Base-by-base conservation (phyloP, 805 yeast species). In the Starmerella stigmatis region DNA sequence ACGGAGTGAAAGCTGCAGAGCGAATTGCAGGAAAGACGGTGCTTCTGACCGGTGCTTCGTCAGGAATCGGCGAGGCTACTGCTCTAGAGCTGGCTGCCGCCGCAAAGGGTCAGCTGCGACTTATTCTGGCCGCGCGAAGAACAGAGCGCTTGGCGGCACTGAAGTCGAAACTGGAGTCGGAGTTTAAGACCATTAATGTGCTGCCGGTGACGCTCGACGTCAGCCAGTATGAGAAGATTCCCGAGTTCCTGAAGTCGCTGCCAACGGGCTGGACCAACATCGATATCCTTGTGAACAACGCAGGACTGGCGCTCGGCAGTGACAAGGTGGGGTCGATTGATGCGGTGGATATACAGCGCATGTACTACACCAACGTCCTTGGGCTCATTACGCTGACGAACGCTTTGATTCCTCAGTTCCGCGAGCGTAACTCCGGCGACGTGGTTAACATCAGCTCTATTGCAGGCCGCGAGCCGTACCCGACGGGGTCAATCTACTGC, bases 11-110 rank as follows among this genome's bases (percentile, higher is more conserved):
- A 59, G 92, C 94, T 43, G 84, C 88, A 34, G 79, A 79, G 61
- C 75, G 96, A 61, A 70, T 89, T 27, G 77, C 81, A 19, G 81
- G 81, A 40, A 88, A 89, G 61, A 76, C 79, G 16, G 72, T 85
- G 26, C 73, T 89, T 33, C 81, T 89, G 57, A 85, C 97, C n/a
- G 97, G 97, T 51, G 97, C 97, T 7, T 84, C 95, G 21, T 78
- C 95, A 13, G 97, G 97, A 45, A 89, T 89, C 57, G 98, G 97
- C 11, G 77, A 76, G 54, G 92, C 94, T 44, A 86, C 96, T 10
- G 97, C 96, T 13, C 64, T 72, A 38, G 94, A 88, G 61, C 78
- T 85, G 54, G 92, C 95, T 34, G 77, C 69, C 19, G 84, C 86
- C 13, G 70, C 89, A 19, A 68, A 75, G 39, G 94, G 94, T 26